Percentiles rank a stretch among this genome's conserved stretches.
Evolutionary conservation across 805 yeast species (phyloP).

Genomic region (Saccharomycopsis sp.): DNA sequence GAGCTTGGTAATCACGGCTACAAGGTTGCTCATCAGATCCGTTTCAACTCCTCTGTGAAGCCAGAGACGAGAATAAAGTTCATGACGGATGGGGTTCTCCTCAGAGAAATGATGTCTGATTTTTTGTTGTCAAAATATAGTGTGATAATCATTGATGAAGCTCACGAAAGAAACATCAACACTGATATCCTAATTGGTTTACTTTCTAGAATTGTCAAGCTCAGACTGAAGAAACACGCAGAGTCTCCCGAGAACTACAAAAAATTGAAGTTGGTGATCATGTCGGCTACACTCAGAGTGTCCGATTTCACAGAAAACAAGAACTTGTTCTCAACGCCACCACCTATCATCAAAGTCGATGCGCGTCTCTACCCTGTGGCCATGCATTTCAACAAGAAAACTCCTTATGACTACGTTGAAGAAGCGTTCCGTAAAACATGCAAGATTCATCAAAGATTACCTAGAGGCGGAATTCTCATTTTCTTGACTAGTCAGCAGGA

Average conservation of each 20-base stretch:
- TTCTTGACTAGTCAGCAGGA: constrained; percentile 95
- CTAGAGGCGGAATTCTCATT: constrained; percentile 89
- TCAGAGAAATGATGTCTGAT: constrained; percentile 90
- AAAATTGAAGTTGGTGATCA: constrained; percentile 76
- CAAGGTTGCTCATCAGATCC: constrained; percentile 72
- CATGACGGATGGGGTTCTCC: constrained; percentile 91
- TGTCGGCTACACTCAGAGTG: constrained; percentile 96
- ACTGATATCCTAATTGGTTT: constrained; percentile 95
- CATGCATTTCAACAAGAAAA: constrained; percentile 77
- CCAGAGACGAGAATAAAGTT: constrained; percentile 69
- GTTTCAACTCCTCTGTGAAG: constrained; percentile 67
- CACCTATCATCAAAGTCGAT: constrained; percentile 84
- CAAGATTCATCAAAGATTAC: constrained; percentile 78
- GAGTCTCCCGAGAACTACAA: constrained; percentile 42
- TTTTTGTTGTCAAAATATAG: constrained; percentile 77
- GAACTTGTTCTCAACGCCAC: constrained; percentile 58
- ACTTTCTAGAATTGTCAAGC: constrained; percentile 75
- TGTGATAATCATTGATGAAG: constrained; percentile 87
- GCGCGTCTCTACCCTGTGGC: constrained; percentile 95
- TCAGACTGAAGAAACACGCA: constrained; percentile 51
- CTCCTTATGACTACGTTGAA: constrained; percentile 71
- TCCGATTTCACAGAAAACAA: constrained; percentile 85
- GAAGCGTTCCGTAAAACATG: constrained; percentile 81
- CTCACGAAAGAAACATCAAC: constrained; percentile 93
- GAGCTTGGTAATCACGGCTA: constrained; percentile 70